phyloP scores from a whole-genome alignment of 352 stramenopile genomes.

The Phytophthora capsici region DNA sequence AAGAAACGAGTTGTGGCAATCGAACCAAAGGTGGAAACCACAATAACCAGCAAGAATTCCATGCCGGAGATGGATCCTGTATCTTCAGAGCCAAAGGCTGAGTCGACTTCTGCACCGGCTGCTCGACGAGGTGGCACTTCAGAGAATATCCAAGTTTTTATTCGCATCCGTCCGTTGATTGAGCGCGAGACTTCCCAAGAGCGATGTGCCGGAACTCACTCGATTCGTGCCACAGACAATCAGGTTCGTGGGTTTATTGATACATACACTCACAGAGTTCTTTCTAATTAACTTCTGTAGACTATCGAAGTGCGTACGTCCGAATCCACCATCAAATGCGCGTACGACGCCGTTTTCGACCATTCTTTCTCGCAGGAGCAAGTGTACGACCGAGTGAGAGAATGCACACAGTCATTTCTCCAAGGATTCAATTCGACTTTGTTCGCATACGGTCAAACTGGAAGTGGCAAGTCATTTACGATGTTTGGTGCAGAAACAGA shows the following conservation, averaged over 20 bases:
- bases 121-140: constrained; percentile 40
- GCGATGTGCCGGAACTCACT: constrained; percentile 35
- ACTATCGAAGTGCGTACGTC: constrained; percentile 80
- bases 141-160: constrained; percentile 87
- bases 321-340: constrained; percentile 78
- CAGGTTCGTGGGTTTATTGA: constrained; percentile 36
- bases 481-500: constrained; percentile 87
- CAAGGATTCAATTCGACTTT: constrained; percentile 86
- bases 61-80: constrained; percentile 1
- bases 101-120: neutral
- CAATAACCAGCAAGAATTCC: constrained; percentile 19
- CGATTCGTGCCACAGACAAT: constrained; percentile 50
- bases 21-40: neutral
- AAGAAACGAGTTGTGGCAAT: constrained; percentile 9
- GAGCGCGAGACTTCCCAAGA: constrained; percentile 61
- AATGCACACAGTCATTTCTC: constrained; percentile 84
- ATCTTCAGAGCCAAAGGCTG: constrained; percentile 1
- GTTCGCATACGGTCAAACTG: constrained; percentile 87
- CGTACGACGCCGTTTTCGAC: constrained; percentile 85
- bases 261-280: no score
- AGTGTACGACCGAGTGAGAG: constrained; percentile 78
- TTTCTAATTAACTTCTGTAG: constrained; percentile 21
- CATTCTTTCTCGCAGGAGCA: constrained; percentile 75
- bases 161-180: constrained; percentile 83
- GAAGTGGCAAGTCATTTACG: constrained; percentile 88